phyloP scores from a whole-genome alignment of 371 early-diverging fungal species.

The Sporodiniella umbellata region DNA sequence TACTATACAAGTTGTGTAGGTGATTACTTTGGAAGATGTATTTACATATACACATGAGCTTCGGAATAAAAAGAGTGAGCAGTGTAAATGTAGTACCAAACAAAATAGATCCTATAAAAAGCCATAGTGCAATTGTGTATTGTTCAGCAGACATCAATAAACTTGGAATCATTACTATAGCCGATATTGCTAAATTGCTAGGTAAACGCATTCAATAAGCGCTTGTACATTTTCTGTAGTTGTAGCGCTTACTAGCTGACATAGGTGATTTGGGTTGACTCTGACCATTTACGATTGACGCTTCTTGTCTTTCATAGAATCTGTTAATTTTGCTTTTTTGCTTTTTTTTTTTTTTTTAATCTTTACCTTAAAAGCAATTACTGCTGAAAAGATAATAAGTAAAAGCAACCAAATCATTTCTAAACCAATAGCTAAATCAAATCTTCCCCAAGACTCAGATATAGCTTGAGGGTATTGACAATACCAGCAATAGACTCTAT shows the following conservation, averaged over 20 bases:
- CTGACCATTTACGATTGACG: slow-evolving; percentile 38
- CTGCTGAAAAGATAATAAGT: slow-evolving; percentile 22
- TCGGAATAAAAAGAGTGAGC: slow-evolving; percentile 31
- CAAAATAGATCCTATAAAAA: slow-evolving; percentile 27
- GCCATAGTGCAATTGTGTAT: slow-evolving; percentile 20
- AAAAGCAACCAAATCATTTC: slow-evolving; percentile 19
- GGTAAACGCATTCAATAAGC: background rate
- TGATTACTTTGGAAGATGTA: slow-evolving; percentile 19
- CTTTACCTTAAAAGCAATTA: slow-evolving; percentile 43
- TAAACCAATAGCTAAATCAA: slow-evolving; percentile 20
- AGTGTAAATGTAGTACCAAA: slow-evolving; percentile 35
- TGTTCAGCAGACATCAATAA: slow-evolving; percentile 26
- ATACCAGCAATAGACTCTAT: slow-evolving; percentile 24
- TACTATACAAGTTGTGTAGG: slow-evolving; percentile 15
- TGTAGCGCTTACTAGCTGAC: slow-evolving; percentile 41
- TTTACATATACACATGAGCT: slow-evolving; percentile 19
- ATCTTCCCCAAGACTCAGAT: slow-evolving; percentile 15
- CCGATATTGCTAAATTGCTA: slow-evolving; percentile 33
- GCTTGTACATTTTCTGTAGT: background rate
- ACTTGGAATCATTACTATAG: slow-evolving; percentile 25
- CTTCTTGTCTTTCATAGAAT: slow-evolving; percentile 25
- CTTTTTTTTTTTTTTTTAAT: background rate
- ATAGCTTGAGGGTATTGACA: slow-evolving; percentile 27
- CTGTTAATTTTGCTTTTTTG: background rate
- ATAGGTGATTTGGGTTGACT: slow-evolving; percentile 42